phyloP scores from a whole-genome alignment of 768 basidiomycete genomes.

The Hemileccinum rubropunctum region DNA sequence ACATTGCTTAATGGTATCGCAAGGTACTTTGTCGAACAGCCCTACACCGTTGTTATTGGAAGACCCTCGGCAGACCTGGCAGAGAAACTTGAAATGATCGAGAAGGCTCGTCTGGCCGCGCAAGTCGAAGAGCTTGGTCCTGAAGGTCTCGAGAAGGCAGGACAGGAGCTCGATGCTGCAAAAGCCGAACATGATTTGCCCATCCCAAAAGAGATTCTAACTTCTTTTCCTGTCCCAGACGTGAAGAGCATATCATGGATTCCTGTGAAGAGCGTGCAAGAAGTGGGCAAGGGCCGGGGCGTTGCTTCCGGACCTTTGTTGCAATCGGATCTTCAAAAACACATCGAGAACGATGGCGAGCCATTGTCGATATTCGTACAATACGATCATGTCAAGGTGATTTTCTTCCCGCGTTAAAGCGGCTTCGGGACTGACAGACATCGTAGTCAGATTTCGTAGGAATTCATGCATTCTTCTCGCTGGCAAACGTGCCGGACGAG shows the following conservation, averaged over 20 bases:
- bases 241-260: constrained; percentile 94
- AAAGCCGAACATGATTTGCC: constrained; percentile 83
- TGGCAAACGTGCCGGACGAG: constrained; percentile 65
- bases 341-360: constrained; percentile 66
- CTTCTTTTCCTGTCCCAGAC: constrained; percentile 85
- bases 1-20: constrained; percentile 7
- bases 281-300: constrained; percentile 51
- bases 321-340: constrained; percentile 49
- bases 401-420: background rate
- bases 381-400: constrained; percentile 89
- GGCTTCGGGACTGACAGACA: background rate
- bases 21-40: constrained; percentile 78
- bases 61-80: constrained; percentile 86
- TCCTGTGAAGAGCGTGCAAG: constrained; percentile 64
- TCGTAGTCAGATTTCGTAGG: constrained; percentile 88
- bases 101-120: constrained; percentile 70
- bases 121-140: constrained; percentile 73
- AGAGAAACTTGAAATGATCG: constrained; percentile 74
- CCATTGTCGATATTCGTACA: constrained; percentile 85
- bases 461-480: constrained; percentile 75
- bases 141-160: constrained; percentile 73
- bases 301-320: constrained; percentile 26
- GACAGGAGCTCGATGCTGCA: constrained; percentile 68
- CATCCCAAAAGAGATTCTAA: constrained; percentile 79
- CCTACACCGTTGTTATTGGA: constrained; percentile 75